Conservation (phyloP, 306 rosid species). For the Spatholobus suberectus region DNA sequence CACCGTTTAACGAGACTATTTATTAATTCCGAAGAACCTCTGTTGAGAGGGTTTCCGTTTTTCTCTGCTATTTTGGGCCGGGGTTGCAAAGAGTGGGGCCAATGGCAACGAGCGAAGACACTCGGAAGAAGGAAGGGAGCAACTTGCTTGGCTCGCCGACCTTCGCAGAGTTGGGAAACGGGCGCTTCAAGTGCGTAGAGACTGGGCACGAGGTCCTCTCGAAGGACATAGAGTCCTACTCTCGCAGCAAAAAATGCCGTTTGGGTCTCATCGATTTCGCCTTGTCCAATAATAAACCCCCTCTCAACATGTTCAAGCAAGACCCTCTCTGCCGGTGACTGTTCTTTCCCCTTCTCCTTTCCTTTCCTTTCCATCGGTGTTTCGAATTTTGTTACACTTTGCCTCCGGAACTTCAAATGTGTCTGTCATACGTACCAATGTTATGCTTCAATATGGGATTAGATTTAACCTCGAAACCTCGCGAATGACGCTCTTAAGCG, state of each 20-base stretch:
- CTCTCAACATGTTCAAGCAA: slow-evolving; percentile 82
- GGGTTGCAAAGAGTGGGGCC: not conserved
- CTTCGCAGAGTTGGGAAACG: slow-evolving; percentile 70
- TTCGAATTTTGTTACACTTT: not conserved
- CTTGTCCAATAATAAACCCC: slow-evolving; percentile 64
- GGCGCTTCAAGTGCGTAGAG: slow-evolving; percentile 81
- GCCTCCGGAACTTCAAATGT: not conserved
- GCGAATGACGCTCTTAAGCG: not conserved
- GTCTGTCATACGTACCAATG: not conserved
- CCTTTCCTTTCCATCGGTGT: not conserved
- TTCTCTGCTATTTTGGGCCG: not conserved
- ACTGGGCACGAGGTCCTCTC: slow-evolving; percentile 82
- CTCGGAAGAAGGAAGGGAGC: slow-evolving; percentile 64
- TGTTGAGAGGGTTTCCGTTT: not conserved
- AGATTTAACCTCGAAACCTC: no score
- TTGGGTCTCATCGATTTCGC: slow-evolving; percentile 83
- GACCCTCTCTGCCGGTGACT: slow-evolving; percentile 82
- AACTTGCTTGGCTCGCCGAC: slow-evolving; percentile 78
- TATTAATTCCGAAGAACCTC: not conserved
- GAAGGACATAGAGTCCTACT: slow-evolving; percentile 72
- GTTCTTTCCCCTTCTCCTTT: not conserved
- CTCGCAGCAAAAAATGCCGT: slow-evolving; percentile 84
- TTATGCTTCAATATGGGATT: no score
- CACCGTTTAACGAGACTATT: not conserved
- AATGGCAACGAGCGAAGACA: slow-evolving; percentile 45